phyloP scores from a whole-genome alignment of 345 rosid species.

The Eucalyptus decipiens region DNA sequence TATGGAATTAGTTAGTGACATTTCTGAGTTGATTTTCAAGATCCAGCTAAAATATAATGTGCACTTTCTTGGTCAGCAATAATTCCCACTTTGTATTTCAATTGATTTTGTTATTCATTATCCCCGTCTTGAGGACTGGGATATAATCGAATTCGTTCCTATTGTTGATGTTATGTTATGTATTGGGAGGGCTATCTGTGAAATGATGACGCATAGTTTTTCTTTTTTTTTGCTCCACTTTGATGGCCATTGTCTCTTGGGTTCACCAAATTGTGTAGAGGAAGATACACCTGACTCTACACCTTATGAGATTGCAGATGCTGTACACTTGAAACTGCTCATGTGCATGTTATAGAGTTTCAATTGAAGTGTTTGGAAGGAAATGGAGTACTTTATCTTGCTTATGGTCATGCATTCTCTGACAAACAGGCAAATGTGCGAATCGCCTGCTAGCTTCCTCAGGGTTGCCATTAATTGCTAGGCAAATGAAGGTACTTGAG shows the following conservation, averaged over 20 bases:
- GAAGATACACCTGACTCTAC: neutral
- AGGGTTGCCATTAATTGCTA: conserved; percentile 75
- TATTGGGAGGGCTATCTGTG: neutral
- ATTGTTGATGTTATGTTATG: neutral
- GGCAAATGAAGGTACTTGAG: conserved; percentile 77
- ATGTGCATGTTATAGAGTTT: neutral
- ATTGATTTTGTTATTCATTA: neutral
- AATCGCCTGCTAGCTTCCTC: conserved; percentile 82
- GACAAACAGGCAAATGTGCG: conserved; percentile 73
- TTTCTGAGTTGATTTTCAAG: neutral
- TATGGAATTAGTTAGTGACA: neutral
- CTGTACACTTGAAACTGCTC: neutral
- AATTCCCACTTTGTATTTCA: neutral
- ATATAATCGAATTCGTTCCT: neutral
- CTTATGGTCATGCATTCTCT: neutral
- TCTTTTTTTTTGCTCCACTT: neutral
- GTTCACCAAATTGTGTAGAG: neutral
- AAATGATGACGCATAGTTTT: neutral
- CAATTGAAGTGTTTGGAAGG: neutral
- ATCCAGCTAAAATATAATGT: neutral
- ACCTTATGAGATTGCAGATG: neutral
- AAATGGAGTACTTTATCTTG: neutral
- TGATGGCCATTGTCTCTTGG: neutral
- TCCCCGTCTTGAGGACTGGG: neutral
- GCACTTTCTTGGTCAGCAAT: neutral